Base-by-base conservation (phyloP, 1,284 basidiomycete genomes). In the Microbotryum lychnidis-dioicae region DNA sequence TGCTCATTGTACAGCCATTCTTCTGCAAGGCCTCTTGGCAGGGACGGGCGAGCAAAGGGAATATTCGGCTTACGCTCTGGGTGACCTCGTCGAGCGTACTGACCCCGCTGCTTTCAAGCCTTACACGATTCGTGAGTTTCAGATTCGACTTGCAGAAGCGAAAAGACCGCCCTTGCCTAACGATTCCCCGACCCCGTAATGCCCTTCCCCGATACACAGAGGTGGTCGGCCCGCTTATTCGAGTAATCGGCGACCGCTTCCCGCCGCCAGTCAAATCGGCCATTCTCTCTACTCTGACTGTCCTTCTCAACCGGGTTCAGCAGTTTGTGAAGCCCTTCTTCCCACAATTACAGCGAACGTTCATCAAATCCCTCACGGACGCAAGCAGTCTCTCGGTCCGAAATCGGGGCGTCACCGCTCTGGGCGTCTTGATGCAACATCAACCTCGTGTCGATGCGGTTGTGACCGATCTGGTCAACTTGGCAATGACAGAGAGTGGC, bases 321-420 rank as follows among this genome's bases (percentile, higher is more conserved):
- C 79, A 82, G 23, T 89, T 96, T 68, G 91, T 97, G 67, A 91
- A 91, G 74, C 93, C 94, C 0, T 98, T 98, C 85, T 97, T 97
- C 81, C 96, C 94, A 2, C 94, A 98, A 74, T 79, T 98, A 45
- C 94, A 97, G 74, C 83, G 94, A 47, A 97, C 92, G 0, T 98
- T 98, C 73, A 87, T 97, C 76, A 98, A 98, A 77, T 90, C 91
- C 46, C 82, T 89, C 0, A 83, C 86, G 62, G 94, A 98, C 74
- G 77, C 86, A 1, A 82, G 86, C 1, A 89, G 88, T 68, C 78
- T 82, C 3, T 84, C 83, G 21, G 91, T 98, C 31, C 84, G 94
- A 56, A 85, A 79, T 63, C 84, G 84, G 57, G 93, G 92, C 0
- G 90, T 86, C 0, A 80, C 84, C 33, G 93, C 89, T 31, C 80